These are phyloP conservation scores for Gaeumannomyces tritici DNA, from an alignment of 2,329 filamentous ascomycete genomes.

Conservation along the genomic window DNA sequence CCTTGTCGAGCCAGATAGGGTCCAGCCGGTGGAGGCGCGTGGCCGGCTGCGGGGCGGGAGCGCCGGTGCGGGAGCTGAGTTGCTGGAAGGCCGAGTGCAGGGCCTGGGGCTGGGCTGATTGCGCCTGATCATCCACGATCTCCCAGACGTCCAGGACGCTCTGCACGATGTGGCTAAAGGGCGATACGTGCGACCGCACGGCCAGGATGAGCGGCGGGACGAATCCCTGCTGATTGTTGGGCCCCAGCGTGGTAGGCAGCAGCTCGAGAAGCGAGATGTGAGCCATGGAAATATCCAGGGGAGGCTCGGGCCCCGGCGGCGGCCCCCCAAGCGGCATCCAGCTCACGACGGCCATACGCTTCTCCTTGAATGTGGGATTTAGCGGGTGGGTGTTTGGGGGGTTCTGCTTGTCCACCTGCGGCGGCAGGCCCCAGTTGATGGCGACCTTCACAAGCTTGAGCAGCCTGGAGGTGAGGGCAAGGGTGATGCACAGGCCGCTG, in stretches of 20 bases:
- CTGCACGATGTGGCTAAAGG: conserved; percentile 31
- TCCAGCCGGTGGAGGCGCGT: conserved; percentile 52
- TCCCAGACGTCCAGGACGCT: conserved; percentile 82
- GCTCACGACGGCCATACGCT: conserved; percentile 45
- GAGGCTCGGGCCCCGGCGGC: conserved; percentile 20
- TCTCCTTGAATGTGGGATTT: conserved; percentile 43
- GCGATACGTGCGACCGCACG: conserved; percentile 54
- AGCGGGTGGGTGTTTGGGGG: conserved; percentile 34
- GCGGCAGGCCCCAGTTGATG: conserved; percentile 59
- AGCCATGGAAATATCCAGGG: conserved; percentile 40
- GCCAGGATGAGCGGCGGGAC: conserved; percentile 57
- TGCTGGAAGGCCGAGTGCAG: conserved; percentile 73
- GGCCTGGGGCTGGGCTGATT: conserved; percentile 31
- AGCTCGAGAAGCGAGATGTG: conserved; percentile 69
- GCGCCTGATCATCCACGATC: conserved; percentile 49
- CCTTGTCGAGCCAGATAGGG: conserved; percentile 59
- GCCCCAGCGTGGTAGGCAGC: conserved; percentile 54
- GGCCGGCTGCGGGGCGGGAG: background rate
- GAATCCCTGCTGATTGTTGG: conserved; percentile 40
- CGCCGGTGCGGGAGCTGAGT: conserved; percentile 37
- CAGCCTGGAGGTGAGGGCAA: conserved; percentile 61
- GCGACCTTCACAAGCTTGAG: conserved; percentile 65
- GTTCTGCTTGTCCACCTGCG: conserved; percentile 45
- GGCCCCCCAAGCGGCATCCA: conserved; percentile 40
- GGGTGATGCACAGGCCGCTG: conserved; percentile 46